phyloP scores from a whole-genome alignment of 2,329 filamentous ascomycete species.

The Penicillium decumbens region DNA sequence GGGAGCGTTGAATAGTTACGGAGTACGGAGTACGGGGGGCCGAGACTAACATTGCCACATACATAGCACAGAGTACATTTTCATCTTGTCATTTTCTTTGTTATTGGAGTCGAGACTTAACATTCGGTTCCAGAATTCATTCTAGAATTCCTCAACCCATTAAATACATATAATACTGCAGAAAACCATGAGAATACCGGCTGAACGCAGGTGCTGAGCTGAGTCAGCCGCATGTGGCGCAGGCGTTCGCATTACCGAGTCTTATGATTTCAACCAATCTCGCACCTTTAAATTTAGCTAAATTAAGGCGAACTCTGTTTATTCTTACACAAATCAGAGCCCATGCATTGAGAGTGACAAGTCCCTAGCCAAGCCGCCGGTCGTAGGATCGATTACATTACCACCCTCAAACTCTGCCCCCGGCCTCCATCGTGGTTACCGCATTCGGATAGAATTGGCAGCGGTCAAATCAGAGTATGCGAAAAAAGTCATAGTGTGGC shows the following conservation, averaged over 20 bases:
- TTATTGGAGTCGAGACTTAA: not conserved
- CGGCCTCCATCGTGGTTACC: not conserved
- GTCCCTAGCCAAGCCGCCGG: no score
- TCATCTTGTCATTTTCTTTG: not conserved
- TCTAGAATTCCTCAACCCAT: not conserved
- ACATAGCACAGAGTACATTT: not conserved
- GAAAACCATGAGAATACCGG: not conserved
- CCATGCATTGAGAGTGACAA: not conserved
- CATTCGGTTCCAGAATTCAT: not conserved
- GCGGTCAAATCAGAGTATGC: not conserved
- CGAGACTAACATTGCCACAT: not conserved
- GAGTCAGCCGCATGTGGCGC: slow-evolving; percentile 3
- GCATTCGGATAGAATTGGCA: slow-evolving; percentile 11
- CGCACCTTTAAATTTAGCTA: not conserved
- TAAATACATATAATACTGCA: not conserved
- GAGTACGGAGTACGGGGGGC: not conserved
- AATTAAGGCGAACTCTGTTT: not conserved
- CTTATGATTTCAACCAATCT: not conserved
- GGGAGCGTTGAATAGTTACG: not conserved
- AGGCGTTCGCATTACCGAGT: not conserved
- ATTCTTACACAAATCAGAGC: not conserved
- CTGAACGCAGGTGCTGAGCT: not conserved
- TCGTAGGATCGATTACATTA: not conserved
- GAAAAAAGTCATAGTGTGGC: not conserved
- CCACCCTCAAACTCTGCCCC: not conserved